Evolutionary conservation across 768 basidiomycete species (phyloP), one percentile per base, ranked within the genome.

Genomic region (Mycena epipterygia): DNA sequence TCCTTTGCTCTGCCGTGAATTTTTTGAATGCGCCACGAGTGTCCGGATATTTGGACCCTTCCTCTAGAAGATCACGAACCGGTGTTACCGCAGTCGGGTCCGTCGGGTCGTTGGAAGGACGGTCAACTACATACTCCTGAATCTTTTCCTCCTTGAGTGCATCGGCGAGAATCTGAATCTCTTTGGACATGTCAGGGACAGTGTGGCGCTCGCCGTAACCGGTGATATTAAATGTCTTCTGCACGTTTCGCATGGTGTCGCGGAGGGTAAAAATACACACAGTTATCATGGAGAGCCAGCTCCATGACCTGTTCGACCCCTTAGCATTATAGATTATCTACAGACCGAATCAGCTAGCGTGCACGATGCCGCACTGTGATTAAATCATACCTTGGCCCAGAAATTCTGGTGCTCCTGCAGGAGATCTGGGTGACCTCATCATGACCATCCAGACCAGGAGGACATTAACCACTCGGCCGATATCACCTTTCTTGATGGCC

Each of bases 401-500:
- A 70, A 71, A 35, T 71, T 73, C 52, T 64, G 62, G 17, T 67
- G 65, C 35, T 67, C 57, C n/a, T 67, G 65, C 2, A 67, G 49
- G 0, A 67, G 62, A 63, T 76, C 73, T 60, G 9, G 39, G 35
- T 13, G 62, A 33, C 14, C 72, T 57, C 68, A 76, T 70, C 71
- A 73, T 73, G 5, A 76, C 60, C 58, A 72, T 67, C 64, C 68
- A 75, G 32, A 68, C 32, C 2, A 27, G 27, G 1, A 75, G 51
- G 19, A 73, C 63, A n/a, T 64, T 58, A 21, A 74, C 48, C 6
- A 78, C 74, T 0, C 74, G 64, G 11, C 77, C 77, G 23, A 78
- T 75, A 25, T 76, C 77, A 11, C 77, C 77, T 25, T 37, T n/a
- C 57, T 76, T 76, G 68, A 77, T 71, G 0, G 77, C 69, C 23